Evolutionary conservation across 1,284 basidiomycete species (phyloP), one percentile per base, ranked within the genome.

Genomic region (Ceratorhiza oryzae-sativae): DNA sequence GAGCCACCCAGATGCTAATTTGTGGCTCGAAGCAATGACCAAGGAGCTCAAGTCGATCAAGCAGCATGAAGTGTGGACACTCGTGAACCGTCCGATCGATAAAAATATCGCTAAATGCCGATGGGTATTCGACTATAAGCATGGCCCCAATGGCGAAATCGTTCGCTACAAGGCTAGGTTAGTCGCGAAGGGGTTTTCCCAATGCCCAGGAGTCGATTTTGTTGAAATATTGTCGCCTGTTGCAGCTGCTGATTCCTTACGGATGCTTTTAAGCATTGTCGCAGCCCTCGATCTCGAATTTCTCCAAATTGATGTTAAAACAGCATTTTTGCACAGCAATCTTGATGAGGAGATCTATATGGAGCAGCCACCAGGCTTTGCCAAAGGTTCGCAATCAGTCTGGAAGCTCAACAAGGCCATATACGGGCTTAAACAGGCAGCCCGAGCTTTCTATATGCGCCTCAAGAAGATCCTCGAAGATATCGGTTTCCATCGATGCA

Each of bases 121-220:
- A 41, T 81, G 78, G 79, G 79, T 80, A 0, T 80, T 77, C 68
- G 71, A 68, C 1, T 72, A 73, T 25, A 82, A 82, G 72, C 62
- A 71, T 13, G 76, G 80, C 72, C 72, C 70, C 12, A 62, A 79
- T 20, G 79, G 81, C 0, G 71, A 58, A 0, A 76, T 80, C 42
- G 48, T 74, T 0, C 73, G 42, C 73, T 79, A 55, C 76, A 46
- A 84, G 71, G 81, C 79, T 25, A 59, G 79, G 1, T 56, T 83
- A 8, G 81, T 84, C 8, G 78, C 80, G 1, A 77, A 81, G 75
- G 83, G 83, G 0, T 86, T 80, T 74, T 36, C 36, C 48, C 70
- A 73, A 53, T n/a, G 27, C 8, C 68, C 70, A 5, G 77, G 77
- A 4, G 23, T 74, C 23, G 76, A 78, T 63, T 77, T 68, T 70